Evolutionary conservation across 2,329 filamentous ascomycete species (phyloP).

Genomic region (Trichoderma aggressivum): DNA sequence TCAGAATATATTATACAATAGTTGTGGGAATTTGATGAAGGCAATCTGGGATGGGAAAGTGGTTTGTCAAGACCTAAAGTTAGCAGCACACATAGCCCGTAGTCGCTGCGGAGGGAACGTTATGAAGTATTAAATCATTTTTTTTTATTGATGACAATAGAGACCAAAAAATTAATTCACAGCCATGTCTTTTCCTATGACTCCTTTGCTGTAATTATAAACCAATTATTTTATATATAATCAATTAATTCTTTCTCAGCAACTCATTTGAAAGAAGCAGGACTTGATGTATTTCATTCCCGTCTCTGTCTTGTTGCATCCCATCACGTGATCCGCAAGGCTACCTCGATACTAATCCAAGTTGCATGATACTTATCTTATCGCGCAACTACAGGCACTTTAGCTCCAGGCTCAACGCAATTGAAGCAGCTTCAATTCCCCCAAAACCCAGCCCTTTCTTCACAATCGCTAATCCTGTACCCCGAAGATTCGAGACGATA

Average conservation of each 20-base stretch:
- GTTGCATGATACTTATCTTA: slow-evolving; percentile 6
- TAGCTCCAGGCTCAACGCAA: neutral
- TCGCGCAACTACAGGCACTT: slow-evolving; percentile 10
- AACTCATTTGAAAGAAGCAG: neutral
- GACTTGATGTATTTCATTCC: neutral
- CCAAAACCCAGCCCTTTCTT: neutral
- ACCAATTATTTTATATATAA: neutral
- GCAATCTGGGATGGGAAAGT: slow-evolving; percentile 28
- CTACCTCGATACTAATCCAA: neutral
- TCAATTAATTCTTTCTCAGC: neutral
- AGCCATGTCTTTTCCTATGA: neutral
- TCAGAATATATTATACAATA: slow-evolving; percentile 29
- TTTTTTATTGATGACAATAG: slow-evolving; percentile 31
- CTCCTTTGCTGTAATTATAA: too few species aligned
- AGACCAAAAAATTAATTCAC: slow-evolving; percentile 28
- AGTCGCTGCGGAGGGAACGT: slow-evolving; percentile 31
- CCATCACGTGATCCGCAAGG: neutral
- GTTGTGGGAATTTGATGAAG: slow-evolving; percentile 31
- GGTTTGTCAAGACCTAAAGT: slow-evolving; percentile 34
- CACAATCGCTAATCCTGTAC: neutral
- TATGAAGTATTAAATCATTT: slow-evolving; percentile 29
- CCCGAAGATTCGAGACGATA: neutral
- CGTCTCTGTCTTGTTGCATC: neutral
- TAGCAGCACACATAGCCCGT: slow-evolving; percentile 38
- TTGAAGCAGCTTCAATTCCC: neutral